Evolutionary conservation across 2,329 filamentous ascomycete species (phyloP).

Genomic region (Fusarium pseudoanthophilum): DNA sequence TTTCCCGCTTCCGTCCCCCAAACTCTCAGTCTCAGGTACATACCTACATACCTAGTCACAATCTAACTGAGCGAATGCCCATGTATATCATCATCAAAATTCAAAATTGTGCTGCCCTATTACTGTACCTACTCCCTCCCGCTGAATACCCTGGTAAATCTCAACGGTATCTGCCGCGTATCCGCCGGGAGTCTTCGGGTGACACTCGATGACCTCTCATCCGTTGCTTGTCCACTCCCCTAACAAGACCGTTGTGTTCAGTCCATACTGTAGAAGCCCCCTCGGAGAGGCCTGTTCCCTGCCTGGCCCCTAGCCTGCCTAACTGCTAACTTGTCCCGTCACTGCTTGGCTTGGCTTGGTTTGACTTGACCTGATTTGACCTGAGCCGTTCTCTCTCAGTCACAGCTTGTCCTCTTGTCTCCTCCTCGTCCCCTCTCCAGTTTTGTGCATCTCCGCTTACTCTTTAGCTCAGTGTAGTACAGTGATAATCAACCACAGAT

Average conservation of each 20-base stretch:
- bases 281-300: conserved; percentile 12
- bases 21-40: background rate
- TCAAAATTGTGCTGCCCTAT: conserved; percentile 4
- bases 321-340: background rate
- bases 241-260: background rate
- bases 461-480: background rate
- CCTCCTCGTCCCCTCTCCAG: background rate
- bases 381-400: background rate
- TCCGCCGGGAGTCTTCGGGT: conserved; percentile 32
- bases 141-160: conserved; percentile 20
- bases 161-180: conserved; percentile 29
- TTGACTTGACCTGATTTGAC: background rate
- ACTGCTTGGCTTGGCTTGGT: background rate
- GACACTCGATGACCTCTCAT: conserved; percentile 24
- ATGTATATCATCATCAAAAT: conserved; percentile 4
- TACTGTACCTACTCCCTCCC: conserved; percentile 6
- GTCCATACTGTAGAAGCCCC: background rate
- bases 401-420: background rate
- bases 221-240: background rate
- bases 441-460: background rate
- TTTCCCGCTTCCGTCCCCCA: conserved; percentile 24
- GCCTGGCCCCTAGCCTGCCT: conserved; percentile 7
- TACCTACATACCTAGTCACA: background rate
- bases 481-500: background rate
- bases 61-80: background rate